A percentile compares a stretch with the other conserved stretches of the same genome.
phyloP scores from a whole-genome alignment of 192 early-diverging fungal genomes.

The Entophlyctis helioformis region DNA sequence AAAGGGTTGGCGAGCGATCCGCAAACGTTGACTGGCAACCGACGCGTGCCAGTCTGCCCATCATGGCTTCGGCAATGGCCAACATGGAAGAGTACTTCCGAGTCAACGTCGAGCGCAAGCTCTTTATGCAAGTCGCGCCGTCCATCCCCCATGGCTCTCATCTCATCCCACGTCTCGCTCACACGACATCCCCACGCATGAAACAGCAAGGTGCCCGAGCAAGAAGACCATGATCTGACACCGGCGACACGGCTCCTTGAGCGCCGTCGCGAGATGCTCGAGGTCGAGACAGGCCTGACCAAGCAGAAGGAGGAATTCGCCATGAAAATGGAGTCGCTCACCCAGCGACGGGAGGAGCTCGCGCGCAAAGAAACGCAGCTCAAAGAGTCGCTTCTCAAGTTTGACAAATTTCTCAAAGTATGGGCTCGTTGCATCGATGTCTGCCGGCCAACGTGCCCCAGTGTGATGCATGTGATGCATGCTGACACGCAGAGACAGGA shows the following conservation, averaged over 20 bases:
- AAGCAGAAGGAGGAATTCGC: slow-evolving; percentile 55
- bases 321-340: slow-evolving; percentile 48
- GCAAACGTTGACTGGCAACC: too few species aligned
- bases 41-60: too few species aligned
- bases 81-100: slow-evolving; percentile 43
- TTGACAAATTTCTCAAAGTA: slow-evolving; percentile 51
- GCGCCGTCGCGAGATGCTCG: slow-evolving; percentile 50
- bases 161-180: not conserved
- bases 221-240: slow-evolving; percentile 50
- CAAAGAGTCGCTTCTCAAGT: slow-evolving; percentile 44
- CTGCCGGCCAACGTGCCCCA: not conserved
- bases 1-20: too few species aligned
- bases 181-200: not conserved
- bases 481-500: slow-evolving; percentile 15
- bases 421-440: not conserved
- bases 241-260: slow-evolving; percentile 46
- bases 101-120: slow-evolving; percentile 38
- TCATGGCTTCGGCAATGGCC: not conserved
- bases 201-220: slow-evolving; percentile 36
- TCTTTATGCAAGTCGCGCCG: slow-evolving; percentile 35
- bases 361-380: slow-evolving; percentile 39
- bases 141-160: too few species aligned
- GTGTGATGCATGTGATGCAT: not conserved
- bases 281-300: slow-evolving; percentile 45
- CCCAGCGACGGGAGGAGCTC: slow-evolving; percentile 42